Percentiles rank a stretch among this genome's conserved stretches.
Conservation (phyloP, 345 rosid genomes). For the Rubroshorea leprosula region DNA sequence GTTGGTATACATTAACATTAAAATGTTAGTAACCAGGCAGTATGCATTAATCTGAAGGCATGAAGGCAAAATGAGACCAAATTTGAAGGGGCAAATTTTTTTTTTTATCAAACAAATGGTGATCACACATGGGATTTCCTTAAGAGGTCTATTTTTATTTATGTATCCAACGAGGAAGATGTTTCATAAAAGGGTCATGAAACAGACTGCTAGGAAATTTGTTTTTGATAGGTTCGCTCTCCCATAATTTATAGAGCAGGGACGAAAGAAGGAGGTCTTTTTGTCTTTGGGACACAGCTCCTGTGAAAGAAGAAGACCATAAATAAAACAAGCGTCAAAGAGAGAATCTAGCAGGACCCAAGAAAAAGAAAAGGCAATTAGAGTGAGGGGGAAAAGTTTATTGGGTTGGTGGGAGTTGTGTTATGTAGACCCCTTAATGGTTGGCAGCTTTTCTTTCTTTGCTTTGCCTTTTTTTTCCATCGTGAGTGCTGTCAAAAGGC, state of each 20-base stretch:
- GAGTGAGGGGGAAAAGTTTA: constrained; percentile 13
- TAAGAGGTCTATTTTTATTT: no score
- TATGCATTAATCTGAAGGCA: no score
- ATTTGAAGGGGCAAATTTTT: no score
- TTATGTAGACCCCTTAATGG: constrained; percentile 25
- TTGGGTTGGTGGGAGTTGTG: constrained; percentile 17
- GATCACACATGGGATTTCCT: no score
- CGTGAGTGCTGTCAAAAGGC: constrained; percentile 24
- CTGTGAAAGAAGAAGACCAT: not conserved
- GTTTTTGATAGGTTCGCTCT: not conserved
- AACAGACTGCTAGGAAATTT: not conserved
- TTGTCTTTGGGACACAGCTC: constrained; percentile 17
- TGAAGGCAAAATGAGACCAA: no score
- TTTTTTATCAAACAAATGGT: no score
- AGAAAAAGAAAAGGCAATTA: not conserved
- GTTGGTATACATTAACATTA: no score
- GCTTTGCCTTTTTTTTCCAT: constrained; percentile 11
- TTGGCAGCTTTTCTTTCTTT: constrained; percentile 25
- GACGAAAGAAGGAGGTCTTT: constrained; percentile 31
- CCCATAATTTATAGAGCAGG: constrained; percentile 12
- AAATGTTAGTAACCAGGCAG: no score
- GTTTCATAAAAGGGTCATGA: constrained; percentile 10
- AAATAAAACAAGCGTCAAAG: not conserved
- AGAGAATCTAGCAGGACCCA: constrained; percentile 18
- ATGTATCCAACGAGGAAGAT: constrained; percentile 2